phyloP scores from a whole-genome alignment of 2,329 filamentous ascomycete genomes.

The Aspergillus intermedius region DNA sequence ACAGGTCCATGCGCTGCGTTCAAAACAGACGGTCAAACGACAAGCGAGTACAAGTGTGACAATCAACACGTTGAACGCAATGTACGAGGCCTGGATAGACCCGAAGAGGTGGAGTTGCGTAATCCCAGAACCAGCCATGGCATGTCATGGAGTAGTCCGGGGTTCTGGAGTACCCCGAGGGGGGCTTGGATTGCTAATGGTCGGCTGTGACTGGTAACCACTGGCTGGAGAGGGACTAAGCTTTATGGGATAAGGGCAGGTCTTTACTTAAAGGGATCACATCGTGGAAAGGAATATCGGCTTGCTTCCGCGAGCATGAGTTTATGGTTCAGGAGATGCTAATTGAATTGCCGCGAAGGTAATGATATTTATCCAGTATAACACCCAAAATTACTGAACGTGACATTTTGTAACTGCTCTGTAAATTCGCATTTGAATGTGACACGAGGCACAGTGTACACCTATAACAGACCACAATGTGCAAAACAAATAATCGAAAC shows the following conservation, averaged over 20 bases:
- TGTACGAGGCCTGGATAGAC: background rate
- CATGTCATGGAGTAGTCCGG: background rate
- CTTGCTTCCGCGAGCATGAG: too few relatives aligned
- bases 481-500: background rate
- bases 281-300: too few relatives aligned
- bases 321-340: too few relatives aligned
- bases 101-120: background rate
- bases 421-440: too few relatives aligned
- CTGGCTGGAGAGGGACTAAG: background rate
- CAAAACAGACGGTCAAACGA: background rate
- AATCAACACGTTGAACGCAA: background rate
- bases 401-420: too few relatives aligned
- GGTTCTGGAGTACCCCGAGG: constrained; percentile 1
- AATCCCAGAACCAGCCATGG: background rate
- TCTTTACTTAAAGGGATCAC: too few relatives aligned
- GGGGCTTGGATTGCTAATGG: background rate
- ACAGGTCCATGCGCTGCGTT: background rate
- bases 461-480: too few relatives aligned
- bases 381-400: too few relatives aligned
- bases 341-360: too few relatives aligned
- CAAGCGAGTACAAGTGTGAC: background rate
- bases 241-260: background rate
- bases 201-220: background rate
- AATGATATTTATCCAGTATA: too few relatives aligned
- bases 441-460: too few relatives aligned